These are phyloP conservation scores for Epipyxis sp. DNA, from an alignment of 108 stramenopile species.

Conservation along the genomic window DNA sequence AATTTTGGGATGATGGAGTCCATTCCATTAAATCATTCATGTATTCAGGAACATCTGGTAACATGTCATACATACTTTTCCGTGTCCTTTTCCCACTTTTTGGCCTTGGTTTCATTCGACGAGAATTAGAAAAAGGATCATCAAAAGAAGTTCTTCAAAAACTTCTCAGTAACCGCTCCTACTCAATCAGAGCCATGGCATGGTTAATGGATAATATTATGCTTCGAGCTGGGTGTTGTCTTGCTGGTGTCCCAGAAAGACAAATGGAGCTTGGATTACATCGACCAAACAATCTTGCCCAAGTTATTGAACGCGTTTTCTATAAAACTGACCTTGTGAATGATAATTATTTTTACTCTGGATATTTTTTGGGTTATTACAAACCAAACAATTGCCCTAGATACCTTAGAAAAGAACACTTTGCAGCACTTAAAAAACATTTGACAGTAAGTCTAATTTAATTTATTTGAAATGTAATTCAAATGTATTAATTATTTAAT, in stretches of 20 bases:
- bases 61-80: slow-evolving; percentile 28
- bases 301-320: slow-evolving; percentile 38
- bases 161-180: neutral
- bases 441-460: too few relatives aligned
- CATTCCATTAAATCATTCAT: slow-evolving; percentile 34
- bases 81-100: slow-evolving; percentile 35
- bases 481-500: too few relatives aligned
- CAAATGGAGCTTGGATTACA: slow-evolving; percentile 41
- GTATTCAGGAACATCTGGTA: slow-evolving; percentile 46
- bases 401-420: slow-evolving; percentile 42
- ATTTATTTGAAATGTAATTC: too few relatives aligned
- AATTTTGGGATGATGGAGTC: slow-evolving; percentile 44
- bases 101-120: slow-evolving; percentile 35
- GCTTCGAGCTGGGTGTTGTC: slow-evolving; percentile 16
- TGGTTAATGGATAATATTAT: slow-evolving; percentile 38
- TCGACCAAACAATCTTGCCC: slow-evolving; percentile 27
- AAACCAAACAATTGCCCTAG: slow-evolving; percentile 46
- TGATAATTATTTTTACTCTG: slow-evolving; percentile 55
- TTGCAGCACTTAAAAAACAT: slow-evolving; percentile 34
- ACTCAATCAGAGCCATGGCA: slow-evolving; percentile 9
- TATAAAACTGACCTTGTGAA: slow-evolving; percentile 37
- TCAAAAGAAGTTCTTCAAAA: slow-evolving; percentile 33
- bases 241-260: slow-evolving; percentile 46
- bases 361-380: slow-evolving; percentile 49
- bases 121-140: neutral